Evolutionary conservation across 2,329 filamentous ascomycete genomes (phyloP), one percentile per base, ranked within the genome.

Genomic region (Xylariomycetidae sp.): DNA sequence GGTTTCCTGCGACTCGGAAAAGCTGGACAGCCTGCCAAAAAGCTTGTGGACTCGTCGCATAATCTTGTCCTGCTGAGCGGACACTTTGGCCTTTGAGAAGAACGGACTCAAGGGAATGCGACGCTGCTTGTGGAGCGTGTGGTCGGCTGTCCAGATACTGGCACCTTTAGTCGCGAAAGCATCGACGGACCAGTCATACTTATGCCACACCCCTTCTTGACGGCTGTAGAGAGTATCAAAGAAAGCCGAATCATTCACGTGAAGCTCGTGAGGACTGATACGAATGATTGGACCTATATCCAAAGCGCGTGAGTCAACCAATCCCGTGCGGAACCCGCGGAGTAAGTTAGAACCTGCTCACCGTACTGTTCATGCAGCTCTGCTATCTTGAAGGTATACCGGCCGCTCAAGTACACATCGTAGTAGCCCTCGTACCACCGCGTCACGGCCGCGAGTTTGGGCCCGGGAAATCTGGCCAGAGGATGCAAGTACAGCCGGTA

Each of bases 351-450:
- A 15, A 23, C n/a, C 23, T 20, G 14, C 27, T 18, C 29, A 51
- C 51, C 50, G 25, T 53, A 54, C 33, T 38, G 34, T 25, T 40
- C 38, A 28, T 54, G 52, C 30, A 54, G 31, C 27, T 46, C 36
- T 16, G 41, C 28, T 16, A 48, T 48, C 29, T 48, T 46, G 12
- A 41, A 45, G 3, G 49, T 42, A 14, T 52, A 53, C 25, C 48
- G 40, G 11, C 46, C 46, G 30, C 29, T 32, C 13, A 31, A 29
- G 13, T 43, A 18, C 27, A 50, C 17, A 33, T 49, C 45, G 23
- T 50, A 52, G 23, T 45, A 56, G 12, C 25, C 49, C 30, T 57
- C 50, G 16, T 46, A 7, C n/a, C n/a, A n/a, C n/a, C n/a, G n/a
- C n/a, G n/a, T n/a, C n/a, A 49, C 7, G 1, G 50, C 46, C 9